Conservation (phyloP, 352 stramenopile species). For the Globisporangium cederbergense region DNA sequence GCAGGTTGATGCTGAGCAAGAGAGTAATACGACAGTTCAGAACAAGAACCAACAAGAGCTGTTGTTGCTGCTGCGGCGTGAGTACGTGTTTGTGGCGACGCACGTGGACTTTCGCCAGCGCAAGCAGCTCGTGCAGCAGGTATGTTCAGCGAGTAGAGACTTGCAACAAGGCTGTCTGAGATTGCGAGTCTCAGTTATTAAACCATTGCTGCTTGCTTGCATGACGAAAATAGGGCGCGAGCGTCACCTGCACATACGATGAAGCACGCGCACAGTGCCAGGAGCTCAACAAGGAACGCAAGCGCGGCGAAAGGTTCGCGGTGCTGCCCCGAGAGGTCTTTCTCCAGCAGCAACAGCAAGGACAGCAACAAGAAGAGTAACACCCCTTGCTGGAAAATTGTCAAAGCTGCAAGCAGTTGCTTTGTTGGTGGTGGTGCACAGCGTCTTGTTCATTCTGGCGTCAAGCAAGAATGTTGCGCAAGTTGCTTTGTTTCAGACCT, state of each 20-base stretch:
- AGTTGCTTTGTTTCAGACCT: background rate
- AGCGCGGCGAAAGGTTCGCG: constrained; percentile 44
- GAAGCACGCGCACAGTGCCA: constrained; percentile 40
- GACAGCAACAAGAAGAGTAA: constrained; percentile 1
- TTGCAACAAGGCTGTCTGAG: background rate
- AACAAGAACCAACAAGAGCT: background rate
- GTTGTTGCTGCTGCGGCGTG: constrained; percentile 17
- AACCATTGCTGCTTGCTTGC: background rate
- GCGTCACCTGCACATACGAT: constrained; percentile 45
- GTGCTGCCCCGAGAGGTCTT: constrained; percentile 48
- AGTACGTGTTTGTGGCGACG: constrained; percentile 63
- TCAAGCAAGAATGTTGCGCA: background rate
- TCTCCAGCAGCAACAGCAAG: constrained; percentile 24
- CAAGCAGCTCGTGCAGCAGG: constrained; percentile 50
- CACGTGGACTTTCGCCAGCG: constrained; percentile 55
- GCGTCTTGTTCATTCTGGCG: background rate
- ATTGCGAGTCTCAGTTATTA: background rate
- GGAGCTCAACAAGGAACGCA: constrained; percentile 42
- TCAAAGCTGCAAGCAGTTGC: background rate
- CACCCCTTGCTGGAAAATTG: background rate
- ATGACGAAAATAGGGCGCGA: constrained; percentile 34
- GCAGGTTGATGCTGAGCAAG: no score
- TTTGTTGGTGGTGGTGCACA: background rate
- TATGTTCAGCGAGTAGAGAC: constrained; percentile 11
- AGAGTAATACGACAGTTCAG: background rate